Evolutionary conservation across 805 yeast genomes (phyloP), one percentile per base, ranked within the genome.

Genomic region (Saccharomycopsis sp.): DNA sequence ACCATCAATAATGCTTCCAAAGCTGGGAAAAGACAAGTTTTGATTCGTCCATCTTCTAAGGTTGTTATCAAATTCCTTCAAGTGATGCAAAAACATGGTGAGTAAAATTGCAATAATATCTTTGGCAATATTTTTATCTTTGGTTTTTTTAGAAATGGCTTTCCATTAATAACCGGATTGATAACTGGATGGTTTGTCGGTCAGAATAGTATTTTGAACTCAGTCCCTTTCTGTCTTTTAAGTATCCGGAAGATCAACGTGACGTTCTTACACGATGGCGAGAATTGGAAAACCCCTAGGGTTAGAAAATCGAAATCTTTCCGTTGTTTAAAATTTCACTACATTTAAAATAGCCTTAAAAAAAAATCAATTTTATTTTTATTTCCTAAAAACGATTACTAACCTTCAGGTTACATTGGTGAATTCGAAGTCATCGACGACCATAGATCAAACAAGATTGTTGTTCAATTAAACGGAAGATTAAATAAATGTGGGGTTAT

Each of bases 1-100:
- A 81, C 95, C 63, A 89, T 88, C 75, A 86, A 88, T 90, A 88
- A 89, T 74, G 97, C 97, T 75, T 96, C 89, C 77, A 89, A 88
- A 77, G 82, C 96, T 75, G 97, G 97, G 72, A 89, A 89, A 81
- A 85, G 97, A 77, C 97, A 88, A 77, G 97, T 88, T 64, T 74
- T 88, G 69, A 83, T 88, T 75, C 85, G 96, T 81, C 97, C 97
- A 58, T 86, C 96, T 44, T 89, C 96, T 67, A 88, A 88, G 84
- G 97, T 88, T 64, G 88, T 88, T 76, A 79, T 88, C 83, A 89
- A 87, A 76, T 89, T 87, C 76, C 78, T 88, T 71, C 78, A 86
- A 66, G 97, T 88, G 62, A 87, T 88, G 85, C 97, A 88, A 79
- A 86, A 79, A 76, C 97, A 88, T 71, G 96, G 50, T 46, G 38